These are phyloP conservation scores for Xylaria bambusicola DNA, from an alignment of 495 filamentous ascomycete species.

Conservation along the genomic window DNA sequence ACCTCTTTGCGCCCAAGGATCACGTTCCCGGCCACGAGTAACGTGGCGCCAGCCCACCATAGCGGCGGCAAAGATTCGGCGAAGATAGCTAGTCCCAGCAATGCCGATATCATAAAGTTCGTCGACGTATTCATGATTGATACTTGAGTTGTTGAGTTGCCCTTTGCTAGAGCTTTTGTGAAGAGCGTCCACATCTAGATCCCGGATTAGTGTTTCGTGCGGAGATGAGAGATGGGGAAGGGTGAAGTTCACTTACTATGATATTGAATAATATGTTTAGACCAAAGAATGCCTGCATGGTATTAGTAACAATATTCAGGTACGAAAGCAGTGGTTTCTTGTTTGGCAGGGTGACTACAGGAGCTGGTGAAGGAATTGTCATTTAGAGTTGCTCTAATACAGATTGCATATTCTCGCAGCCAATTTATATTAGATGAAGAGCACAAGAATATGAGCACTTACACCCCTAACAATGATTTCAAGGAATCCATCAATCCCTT, in stretches of 20 bases:
- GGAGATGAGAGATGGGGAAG: slow-evolving; percentile 1
- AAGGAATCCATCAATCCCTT: slow-evolving; percentile 53
- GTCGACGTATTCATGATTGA: slow-evolving; percentile 89
- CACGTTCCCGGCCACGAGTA: slow-evolving; percentile 88
- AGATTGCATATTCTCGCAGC: too few species aligned
- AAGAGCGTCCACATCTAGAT: slow-evolving; percentile 85
- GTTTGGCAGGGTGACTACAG: too few species aligned
- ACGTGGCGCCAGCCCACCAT: slow-evolving; percentile 85
- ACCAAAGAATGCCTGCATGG: slow-evolving; percentile 78
- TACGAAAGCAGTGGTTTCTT: too few species aligned
- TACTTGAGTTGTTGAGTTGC: slow-evolving; percentile 83
- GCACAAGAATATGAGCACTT: slow-evolving; percentile 42
- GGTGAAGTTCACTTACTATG: slow-evolving; percentile 50
- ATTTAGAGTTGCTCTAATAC: too few species aligned
- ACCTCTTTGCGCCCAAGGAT: slow-evolving; percentile 83
- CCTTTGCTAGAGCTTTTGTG: slow-evolving; percentile 78
- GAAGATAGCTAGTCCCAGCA: slow-evolving; percentile 79
- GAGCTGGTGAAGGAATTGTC: too few species aligned
- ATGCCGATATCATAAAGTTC: slow-evolving; percentile 89
- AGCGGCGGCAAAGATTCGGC: slow-evolving; percentile 68
- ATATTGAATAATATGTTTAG: slow-evolving; percentile 89
- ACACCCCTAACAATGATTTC: slow-evolving; percentile 71
- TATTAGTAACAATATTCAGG: too few species aligned
- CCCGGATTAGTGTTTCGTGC: slow-evolving; percentile 5
- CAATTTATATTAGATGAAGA: background rate